Percentiles rank a stretch among this genome's conserved stretches.
These are phyloP conservation scores for Aspergillus latus DNA, from an alignment of 2,329 filamentous ascomycete genomes.

Conservation along the genomic window DNA sequence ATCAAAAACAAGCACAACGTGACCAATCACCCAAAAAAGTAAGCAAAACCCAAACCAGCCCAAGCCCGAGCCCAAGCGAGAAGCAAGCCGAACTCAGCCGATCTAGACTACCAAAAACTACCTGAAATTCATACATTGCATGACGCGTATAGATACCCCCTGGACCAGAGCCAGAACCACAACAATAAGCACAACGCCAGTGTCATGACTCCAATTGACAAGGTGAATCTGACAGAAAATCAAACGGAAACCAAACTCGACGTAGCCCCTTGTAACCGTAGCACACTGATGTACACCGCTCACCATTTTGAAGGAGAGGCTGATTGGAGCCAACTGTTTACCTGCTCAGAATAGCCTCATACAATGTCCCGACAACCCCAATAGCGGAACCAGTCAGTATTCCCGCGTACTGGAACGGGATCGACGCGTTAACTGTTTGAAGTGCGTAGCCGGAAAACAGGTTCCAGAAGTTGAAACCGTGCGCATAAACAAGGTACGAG, in stretches of 20 bases:
- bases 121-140: neutral
- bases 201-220: neutral
- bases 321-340: constrained; percentile 17
- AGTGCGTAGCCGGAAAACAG: constrained; percentile 39
- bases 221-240: neutral
- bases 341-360: constrained; percentile 49
- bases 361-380: constrained; percentile 44
- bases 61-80: neutral
- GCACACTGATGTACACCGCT: constrained; percentile 2
- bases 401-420: constrained; percentile 42
- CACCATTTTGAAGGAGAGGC: neutral
- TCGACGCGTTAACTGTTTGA: constrained; percentile 37
- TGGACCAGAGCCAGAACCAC: neutral
- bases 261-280: neutral
- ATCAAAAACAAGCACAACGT: neutral
- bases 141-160: neutral
- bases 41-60: too few relatives aligned
- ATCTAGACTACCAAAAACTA: too few relatives aligned
- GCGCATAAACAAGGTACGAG: constrained; percentile 76
- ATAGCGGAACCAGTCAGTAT: constrained; percentile 44
- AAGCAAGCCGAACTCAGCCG: too few relatives aligned
- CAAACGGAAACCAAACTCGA: neutral
- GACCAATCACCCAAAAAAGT: neutral
- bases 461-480: constrained; percentile 40
- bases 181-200: neutral